Evolutionary conservation across 2,329 filamentous ascomycete genomes (phyloP), one percentile per base, ranked within the genome.

Genomic region (Penicillium psychrosexuale): DNA sequence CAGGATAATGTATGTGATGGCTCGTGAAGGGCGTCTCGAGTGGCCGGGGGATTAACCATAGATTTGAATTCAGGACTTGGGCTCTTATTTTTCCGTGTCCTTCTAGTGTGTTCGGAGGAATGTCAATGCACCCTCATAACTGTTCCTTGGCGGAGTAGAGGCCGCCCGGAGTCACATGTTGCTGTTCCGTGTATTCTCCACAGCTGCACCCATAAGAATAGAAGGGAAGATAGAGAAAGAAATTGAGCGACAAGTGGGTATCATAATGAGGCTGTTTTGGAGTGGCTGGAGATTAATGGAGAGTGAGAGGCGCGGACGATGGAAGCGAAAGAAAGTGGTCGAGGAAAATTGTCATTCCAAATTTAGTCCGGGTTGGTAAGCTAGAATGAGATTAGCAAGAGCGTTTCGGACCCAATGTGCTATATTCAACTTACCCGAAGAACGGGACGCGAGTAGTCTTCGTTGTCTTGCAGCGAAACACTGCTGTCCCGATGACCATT

Each of bases 381-480:
- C 71, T 73, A 50, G 8, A 44, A 38, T 24, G 22, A 13, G 5
- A 5, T 69, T 56, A 70, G 66, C 39, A 44, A 12, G 22, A n/a
- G 1, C 13, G 22, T 38, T 19, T 8, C 27, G 8, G 17, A 17
- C 39, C 7, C 6, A 27, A n/a, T n/a, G 6, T 19, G n/a, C 9
- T 11, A 30, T 49, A 11, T n/a, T 24, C 13, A 8, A 69, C 74
- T 66, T 57, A 77, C 74, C 38, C 74, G 72, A 60, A 77, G 62
- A 33, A 77, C 74, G 42, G 74, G 76, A 27, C 77, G 69, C 33
- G 76, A 77, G 63, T 79, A 79, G 59, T 79, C 77, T 62, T 77
- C 74, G 53, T 78, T 74, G 57, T 79, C 77, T 56, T 77, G 75
- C 19, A 79, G 70, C 17, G 76, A 78, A 17, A 77, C 66, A 55